These are phyloP conservation scores for Rhododendron ferrugineum DNA, from an alignment of 148 eudicot genomes.

Conservation along the genomic window DNA sequence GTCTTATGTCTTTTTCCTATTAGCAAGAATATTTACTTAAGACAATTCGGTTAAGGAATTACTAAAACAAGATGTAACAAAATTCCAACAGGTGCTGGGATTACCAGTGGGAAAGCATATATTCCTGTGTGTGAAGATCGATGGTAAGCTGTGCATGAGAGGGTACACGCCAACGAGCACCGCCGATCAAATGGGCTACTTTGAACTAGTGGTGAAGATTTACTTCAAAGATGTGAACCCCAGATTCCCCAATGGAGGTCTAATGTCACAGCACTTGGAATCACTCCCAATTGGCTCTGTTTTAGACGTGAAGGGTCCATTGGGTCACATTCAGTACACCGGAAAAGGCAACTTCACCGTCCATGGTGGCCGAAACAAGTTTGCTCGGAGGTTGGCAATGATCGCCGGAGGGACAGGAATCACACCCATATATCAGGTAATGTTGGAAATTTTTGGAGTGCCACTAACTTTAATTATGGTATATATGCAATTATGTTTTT, in stretches of 20 bases:
- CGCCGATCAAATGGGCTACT: conserved; percentile 57
- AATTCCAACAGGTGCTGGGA: conserved; percentile 37
- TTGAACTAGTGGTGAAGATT: conserved; percentile 74
- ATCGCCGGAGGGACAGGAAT: conserved; percentile 91
- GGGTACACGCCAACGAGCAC: conserved; percentile 84
- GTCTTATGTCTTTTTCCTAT: too few relatives aligned
- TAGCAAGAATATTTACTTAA: too few relatives aligned
- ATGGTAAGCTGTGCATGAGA: conserved; percentile 81
- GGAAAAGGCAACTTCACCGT: conserved; percentile 68
- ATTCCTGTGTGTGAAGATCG: conserved; percentile 55
- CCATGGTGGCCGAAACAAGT: conserved; percentile 57
- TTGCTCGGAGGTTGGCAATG: conserved; percentile 72
- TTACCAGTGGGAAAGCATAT: conserved; percentile 85
- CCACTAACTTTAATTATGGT: neutral
- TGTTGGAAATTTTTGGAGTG: neutral
- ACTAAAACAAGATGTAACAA: neutral
- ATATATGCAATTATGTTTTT: neutral
- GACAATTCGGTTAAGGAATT: neutral
- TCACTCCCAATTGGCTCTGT: conserved; percentile 44
- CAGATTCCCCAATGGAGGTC: conserved; percentile 71
- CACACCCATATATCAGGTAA: conserved; percentile 68
- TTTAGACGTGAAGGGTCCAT: conserved; percentile 79
- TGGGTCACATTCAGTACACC: conserved; percentile 81
- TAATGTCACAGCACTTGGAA: conserved; percentile 73
- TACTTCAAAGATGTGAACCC: conserved; percentile 64